phyloP scores from a whole-genome alignment of 1,139 yeast species.

The Yamadazyma blattariae region DNA sequence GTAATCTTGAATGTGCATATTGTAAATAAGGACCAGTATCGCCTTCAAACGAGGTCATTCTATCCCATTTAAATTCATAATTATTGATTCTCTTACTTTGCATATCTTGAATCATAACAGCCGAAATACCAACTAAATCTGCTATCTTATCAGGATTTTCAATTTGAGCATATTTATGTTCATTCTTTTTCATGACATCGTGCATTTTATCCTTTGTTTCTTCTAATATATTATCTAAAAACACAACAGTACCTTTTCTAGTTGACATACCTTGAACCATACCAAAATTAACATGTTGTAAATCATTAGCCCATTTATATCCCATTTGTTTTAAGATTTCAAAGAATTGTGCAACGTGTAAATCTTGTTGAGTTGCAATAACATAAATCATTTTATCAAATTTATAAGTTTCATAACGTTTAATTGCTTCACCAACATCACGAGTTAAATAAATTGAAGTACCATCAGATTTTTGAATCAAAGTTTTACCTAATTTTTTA shows the following conservation, averaged over 20 bases:
- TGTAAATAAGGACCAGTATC: conserved; percentile 99
- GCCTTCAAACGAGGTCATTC: conserved; percentile 98
- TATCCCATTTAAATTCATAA: conserved; percentile 96
- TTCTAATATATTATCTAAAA: conserved; percentile 89
- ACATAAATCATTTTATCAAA: conserved; percentile 97
- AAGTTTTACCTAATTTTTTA: conserved; percentile 91
- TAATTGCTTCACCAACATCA: conserved; percentile 96
- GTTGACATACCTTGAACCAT: conserved; percentile 99
- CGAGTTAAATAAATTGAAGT: conserved; percentile 92
- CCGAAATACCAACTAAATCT: conserved; percentile 93
- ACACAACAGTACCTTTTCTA: conserved; percentile 97
- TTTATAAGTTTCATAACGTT: conserved; percentile 77
- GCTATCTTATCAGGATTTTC: conserved; percentile 95
- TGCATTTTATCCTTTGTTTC: conserved; percentile 96
- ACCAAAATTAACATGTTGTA: conserved; percentile 90
- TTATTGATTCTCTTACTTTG: conserved; percentile 95
- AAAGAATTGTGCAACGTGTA: conserved; percentile 91
- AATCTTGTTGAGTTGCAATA: conserved; percentile 93
- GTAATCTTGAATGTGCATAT: conserved; percentile 96
- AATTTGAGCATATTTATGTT: conserved; percentile 87
- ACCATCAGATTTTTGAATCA: conserved; percentile 94
- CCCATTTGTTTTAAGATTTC: conserved; percentile 94
- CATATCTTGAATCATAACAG: conserved; percentile 99
- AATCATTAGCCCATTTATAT: conserved; percentile 76
- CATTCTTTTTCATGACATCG: conserved; percentile 94